A percentile compares a stretch with the other conserved stretches of the same genome.
Conservation (phyloP, 495 filamentous ascomycete species). For the Neurospora pannonica region DNA sequence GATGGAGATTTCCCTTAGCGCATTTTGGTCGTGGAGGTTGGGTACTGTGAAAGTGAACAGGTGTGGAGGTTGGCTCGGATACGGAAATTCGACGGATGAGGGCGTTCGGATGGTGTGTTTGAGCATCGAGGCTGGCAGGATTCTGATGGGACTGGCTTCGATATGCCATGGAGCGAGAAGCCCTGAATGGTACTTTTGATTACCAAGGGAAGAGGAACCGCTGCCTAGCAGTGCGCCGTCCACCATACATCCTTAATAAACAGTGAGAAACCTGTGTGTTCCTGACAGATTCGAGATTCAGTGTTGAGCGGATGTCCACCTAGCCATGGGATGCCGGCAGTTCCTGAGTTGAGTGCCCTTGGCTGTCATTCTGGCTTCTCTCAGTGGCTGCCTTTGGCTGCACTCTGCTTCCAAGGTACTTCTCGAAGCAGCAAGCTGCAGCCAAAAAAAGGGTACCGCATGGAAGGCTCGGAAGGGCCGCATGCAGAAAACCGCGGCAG, state of each 20-base stretch:
- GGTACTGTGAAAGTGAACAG: background rate
- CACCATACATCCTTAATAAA: background rate
- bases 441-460: background rate
- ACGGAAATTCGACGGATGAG: background rate
- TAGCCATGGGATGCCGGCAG: background rate
- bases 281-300: background rate
- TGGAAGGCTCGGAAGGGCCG: constrained; percentile 14
- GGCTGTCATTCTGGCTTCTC: background rate
- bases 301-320: background rate
- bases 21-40: background rate
- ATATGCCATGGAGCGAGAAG: background rate
- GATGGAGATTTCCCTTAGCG: background rate
- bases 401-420: background rate
- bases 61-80: background rate
- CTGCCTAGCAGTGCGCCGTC: background rate
- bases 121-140: background rate
- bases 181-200: background rate
- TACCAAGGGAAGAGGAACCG: background rate
- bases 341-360: background rate
- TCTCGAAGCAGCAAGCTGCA: background rate
- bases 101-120: background rate
- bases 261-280: background rate
- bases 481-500: constrained; percentile 1
- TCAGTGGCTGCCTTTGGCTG: background rate
- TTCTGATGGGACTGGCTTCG: background rate